Percentiles rank a stretch among this genome's conserved stretches.
Conservation (phyloP, 106 monocot species). For the Posidonia australis region DNA sequence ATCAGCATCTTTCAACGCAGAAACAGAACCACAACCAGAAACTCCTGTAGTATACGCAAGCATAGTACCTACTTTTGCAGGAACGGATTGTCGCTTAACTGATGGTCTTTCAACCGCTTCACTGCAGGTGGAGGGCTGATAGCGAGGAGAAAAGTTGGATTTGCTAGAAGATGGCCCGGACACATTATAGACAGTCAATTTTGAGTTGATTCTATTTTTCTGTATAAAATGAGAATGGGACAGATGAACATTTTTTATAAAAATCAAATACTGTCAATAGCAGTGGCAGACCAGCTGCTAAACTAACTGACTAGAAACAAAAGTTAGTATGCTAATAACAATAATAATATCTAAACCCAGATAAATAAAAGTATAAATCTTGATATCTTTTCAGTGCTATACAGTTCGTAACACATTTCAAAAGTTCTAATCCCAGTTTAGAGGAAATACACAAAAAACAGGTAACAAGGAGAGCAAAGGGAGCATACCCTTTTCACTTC, state of each 20-base stretch:
- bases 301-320: not conserved
- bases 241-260: not conserved
- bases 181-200: constrained; percentile 30
- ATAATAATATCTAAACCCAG: not conserved
- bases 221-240: constrained; percentile 12
- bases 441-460: not conserved
- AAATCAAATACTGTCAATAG: not conserved
- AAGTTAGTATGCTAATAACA: not conserved
- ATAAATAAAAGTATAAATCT: too few species aligned
- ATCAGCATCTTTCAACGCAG: constrained; percentile 7
- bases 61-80: constrained; percentile 10
- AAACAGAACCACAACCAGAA: constrained; percentile 6
- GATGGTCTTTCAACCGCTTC: constrained; percentile 14
- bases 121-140: not conserved
- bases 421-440: too few species aligned
- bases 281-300: not conserved
- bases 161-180: constrained; percentile 29
- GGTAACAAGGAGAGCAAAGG: not conserved
- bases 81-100: constrained; percentile 6
- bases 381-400: too few species aligned
- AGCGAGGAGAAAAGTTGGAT: constrained; percentile 7
- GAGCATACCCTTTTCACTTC: constrained; percentile 76
- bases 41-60: constrained; percentile 7
- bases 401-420: too few species aligned
- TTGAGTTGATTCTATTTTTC: constrained; percentile 58